These are phyloP conservation scores for Vigna angularis DNA, from an alignment of 306 rosid species.

Conservation along the genomic window DNA sequence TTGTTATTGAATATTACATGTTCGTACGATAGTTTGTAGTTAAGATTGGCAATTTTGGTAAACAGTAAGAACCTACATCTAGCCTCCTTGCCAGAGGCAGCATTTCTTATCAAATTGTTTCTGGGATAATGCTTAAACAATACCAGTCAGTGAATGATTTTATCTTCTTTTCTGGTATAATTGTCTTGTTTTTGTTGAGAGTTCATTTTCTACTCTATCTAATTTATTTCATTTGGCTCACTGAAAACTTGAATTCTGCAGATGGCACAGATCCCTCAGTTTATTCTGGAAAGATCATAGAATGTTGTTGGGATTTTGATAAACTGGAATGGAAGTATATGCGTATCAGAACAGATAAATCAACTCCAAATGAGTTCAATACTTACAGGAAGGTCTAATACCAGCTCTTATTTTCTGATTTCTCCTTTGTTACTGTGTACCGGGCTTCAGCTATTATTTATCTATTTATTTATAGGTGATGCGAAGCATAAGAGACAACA, in stretches of 20 bases:
- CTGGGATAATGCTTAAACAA: constrained; percentile 12
- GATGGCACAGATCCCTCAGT: constrained; percentile 74
- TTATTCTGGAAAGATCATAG: constrained; percentile 84
- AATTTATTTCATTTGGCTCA: constrained; percentile 32
- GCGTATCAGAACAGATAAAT: constrained; percentile 83
- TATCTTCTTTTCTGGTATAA: constrained; percentile 14
- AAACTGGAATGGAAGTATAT: constrained; percentile 72
- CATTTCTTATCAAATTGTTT: background rate
- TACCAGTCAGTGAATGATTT: constrained; percentile 12
- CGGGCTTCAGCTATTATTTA: constrained; percentile 22
- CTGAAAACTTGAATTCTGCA: constrained; percentile 49
- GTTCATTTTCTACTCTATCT: constrained; percentile 13
- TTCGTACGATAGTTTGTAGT: constrained; percentile 7
- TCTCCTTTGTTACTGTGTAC: constrained; percentile 9
- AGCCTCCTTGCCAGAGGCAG: background rate
- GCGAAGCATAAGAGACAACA: constrained; percentile 94
- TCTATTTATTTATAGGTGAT: constrained; percentile 65
- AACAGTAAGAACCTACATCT: background rate
- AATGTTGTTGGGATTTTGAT: constrained; percentile 79
- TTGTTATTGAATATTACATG: background rate
- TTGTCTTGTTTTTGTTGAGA: constrained; percentile 18
- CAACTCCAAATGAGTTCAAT: constrained; percentile 90
- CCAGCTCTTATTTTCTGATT: constrained; percentile 15
- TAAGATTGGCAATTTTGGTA: constrained; percentile 3
- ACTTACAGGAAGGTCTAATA: constrained; percentile 80